Base-by-base conservation (phyloP, 768 basidiomycete species). In the Amanita phalloides region DNA sequence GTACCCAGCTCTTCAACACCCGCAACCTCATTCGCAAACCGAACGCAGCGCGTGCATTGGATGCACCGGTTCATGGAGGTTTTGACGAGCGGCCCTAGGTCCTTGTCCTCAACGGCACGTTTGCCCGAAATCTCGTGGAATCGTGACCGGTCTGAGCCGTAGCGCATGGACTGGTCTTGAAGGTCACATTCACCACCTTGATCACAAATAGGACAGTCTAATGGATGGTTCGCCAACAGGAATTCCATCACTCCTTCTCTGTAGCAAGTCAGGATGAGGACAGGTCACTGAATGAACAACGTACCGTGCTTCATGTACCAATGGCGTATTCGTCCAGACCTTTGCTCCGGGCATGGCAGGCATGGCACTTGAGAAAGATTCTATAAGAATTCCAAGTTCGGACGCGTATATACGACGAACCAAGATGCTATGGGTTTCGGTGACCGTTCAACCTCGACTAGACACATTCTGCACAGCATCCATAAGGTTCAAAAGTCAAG, bases 181-280 rank as follows among this genome's bases (percentile, higher is more conserved):
- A 97, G 78, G 66, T 97, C 94, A 66, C 94, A 99, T 77, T 97
- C 94, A 53, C 96, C 95, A 64, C 94, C 95, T 69, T 98, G 94
- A 65, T 99, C 96, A 61, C 96, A 99, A 56, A 98, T 88, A 20
- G 96, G 96, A 68, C 96, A 99, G 66, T 99, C 96, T 51, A 99
- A 77, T 2, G 96, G 96, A 62, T 99, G 96, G 68, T 99, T 98
- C 53, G 95, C 82, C 54, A 98, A 82, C 36, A 98, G 77, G 70
- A 98, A 96, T 64, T 98, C 96, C 96, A 99, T 98, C 54, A 98
- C 95, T 47, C 96, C 96, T 68, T 96, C 93, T 20, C 93, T 89
- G 59, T 25, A 61, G 51, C 37, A 49, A 14, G 41, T 35, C 13
- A 45, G 62, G 11, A 62, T 10, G 1, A 38, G 21, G 17, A 38